phyloP scores from a whole-genome alignment of 1,139 yeast genomes.

The Pichia sp. region DNA sequence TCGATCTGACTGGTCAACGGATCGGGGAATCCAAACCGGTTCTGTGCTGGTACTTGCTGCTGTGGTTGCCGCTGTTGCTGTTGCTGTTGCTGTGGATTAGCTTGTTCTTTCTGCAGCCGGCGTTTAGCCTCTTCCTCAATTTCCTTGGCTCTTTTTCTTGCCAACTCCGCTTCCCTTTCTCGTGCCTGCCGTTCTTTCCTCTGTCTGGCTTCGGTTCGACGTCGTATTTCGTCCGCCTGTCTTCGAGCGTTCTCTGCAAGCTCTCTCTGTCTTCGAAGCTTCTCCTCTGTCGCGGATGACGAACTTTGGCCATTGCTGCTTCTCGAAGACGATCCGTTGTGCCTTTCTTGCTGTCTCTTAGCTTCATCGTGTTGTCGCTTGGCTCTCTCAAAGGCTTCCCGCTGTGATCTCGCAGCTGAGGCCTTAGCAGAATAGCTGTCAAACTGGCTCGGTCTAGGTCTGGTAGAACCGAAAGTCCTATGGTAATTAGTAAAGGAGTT shows the following conservation, averaged over 20 bases:
- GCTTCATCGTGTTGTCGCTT: slow-evolving; percentile 9
- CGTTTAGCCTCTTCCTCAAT: slow-evolving; percentile 9
- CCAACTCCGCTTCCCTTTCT: slow-evolving; percentile 12
- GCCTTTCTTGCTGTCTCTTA: not conserved
- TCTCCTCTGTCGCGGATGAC: not conserved
- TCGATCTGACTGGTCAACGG: not conserved
- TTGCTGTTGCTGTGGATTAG: too few species aligned
- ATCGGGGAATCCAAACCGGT: not conserved
- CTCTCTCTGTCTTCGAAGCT: not conserved
- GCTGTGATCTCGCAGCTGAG: not conserved
- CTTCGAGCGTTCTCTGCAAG: slow-evolving; percentile 3
- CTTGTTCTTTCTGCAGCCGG: not conserved
- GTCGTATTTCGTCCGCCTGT: slow-evolving; percentile 5
- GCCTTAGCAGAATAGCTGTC: not conserved
- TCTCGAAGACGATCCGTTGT: not conserved
- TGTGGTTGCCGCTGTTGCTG: not conserved
- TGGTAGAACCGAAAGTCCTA: not conserved
- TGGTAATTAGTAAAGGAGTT: not conserved
- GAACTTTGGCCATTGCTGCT: not conserved
- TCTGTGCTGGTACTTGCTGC: not conserved
- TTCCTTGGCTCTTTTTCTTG: slow-evolving; percentile 9
- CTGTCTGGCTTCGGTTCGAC: slow-evolving; percentile 4
- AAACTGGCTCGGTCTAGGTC: not conserved
- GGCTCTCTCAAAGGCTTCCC: slow-evolving; percentile 5
- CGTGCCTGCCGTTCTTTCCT: slow-evolving; percentile 6